phyloP scores from a whole-genome alignment of 768 basidiomycete species.

The Amanita subjunquillea region DNA sequence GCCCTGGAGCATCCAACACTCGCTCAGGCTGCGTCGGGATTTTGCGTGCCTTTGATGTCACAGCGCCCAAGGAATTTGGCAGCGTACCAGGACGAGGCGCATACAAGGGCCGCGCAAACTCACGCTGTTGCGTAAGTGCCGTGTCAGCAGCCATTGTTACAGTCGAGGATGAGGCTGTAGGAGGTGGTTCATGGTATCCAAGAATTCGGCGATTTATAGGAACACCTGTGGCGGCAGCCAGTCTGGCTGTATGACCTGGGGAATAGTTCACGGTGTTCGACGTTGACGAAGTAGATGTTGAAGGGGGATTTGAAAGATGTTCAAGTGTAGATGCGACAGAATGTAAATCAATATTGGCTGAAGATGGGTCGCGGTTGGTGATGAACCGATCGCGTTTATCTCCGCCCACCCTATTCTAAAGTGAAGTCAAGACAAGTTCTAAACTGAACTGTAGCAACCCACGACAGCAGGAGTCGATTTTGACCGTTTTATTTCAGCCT shows the following conservation, averaged over 20 bases:
- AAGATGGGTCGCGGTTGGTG: conserved; percentile 41
- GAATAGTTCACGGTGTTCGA: conserved; percentile 51
- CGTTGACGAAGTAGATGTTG: conserved; percentile 21
- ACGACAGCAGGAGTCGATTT: conserved; percentile 62
- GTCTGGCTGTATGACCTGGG: conserved; percentile 69
- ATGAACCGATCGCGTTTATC: conserved; percentile 63
- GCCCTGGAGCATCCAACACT: conserved; percentile 92
- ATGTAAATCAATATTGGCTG: conserved; percentile 25
- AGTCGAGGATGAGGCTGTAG: conserved; percentile 63
- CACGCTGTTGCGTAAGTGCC: conserved; percentile 66
- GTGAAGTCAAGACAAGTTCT: conserved; percentile 8
- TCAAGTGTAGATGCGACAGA: conserved; percentile 55
- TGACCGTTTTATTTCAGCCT: conserved; percentile 57
- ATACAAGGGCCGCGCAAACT: conserved; percentile 67
- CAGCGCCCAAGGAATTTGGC: conserved; percentile 50
- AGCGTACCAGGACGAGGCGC: conserved; percentile 53
- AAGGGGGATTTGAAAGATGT: conserved; percentile 15
- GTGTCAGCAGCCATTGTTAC: conserved; percentile 15
- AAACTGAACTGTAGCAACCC: conserved; percentile 9
- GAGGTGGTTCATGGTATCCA: conserved; percentile 82
- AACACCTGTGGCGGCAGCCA: conserved; percentile 67
- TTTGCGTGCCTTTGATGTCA: conserved; percentile 64
- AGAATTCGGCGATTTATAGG: conserved; percentile 75
- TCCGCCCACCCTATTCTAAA: conserved; percentile 33
- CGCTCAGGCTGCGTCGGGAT: conserved; percentile 84